These are phyloP conservation scores for Nigrograna mackinnonii DNA, from an alignment of 2,329 filamentous ascomycete genomes.

Conservation along the genomic window DNA sequence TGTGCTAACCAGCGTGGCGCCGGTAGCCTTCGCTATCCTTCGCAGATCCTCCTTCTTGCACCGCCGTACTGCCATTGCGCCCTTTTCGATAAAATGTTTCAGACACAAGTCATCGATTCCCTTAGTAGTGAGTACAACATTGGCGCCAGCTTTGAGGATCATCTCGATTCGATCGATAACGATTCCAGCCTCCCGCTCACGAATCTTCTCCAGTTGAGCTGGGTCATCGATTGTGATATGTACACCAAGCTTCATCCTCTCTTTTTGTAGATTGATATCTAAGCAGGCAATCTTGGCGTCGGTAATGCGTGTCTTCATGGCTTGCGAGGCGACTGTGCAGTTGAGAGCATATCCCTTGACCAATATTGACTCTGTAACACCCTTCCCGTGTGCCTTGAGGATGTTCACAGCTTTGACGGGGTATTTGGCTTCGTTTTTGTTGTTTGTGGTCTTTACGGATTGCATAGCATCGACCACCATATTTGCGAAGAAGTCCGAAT, in stretches of 20 bases:
- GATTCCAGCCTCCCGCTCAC: slow-evolving; percentile 89
- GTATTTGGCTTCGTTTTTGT: slow-evolving; percentile 89
- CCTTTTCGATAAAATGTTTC: slow-evolving; percentile 92
- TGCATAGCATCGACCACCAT: slow-evolving; percentile 97
- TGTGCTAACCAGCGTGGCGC: slow-evolving; percentile 88
- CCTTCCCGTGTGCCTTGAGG: slow-evolving; percentile 97
- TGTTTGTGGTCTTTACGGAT: slow-evolving; percentile 91
- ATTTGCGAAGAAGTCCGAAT: slow-evolving; percentile 95
- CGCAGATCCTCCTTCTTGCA: slow-evolving; percentile 99
- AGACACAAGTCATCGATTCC: slow-evolving; percentile 95
- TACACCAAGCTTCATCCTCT: slow-evolving; percentile 98
- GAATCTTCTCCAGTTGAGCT: slow-evolving; percentile 95
- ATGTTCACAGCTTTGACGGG: slow-evolving; percentile 99
- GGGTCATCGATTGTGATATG: slow-evolving; percentile 98
- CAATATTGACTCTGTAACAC: slow-evolving; percentile 81
- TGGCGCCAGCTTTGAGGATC: slow-evolving; percentile 96
- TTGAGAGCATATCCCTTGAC: slow-evolving; percentile 98
- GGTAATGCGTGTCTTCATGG: slow-evolving; percentile 89
- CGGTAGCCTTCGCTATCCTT: slow-evolving; percentile 93
- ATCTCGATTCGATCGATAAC: slow-evolving; percentile 93
- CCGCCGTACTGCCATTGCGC: slow-evolving; percentile 91
- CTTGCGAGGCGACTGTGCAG: slow-evolving; percentile 97
- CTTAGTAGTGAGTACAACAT: slow-evolving; percentile 96
- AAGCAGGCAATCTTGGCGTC: slow-evolving; percentile 97
- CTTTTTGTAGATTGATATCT: slow-evolving; percentile 98